Conservation (phyloP, 306 rosid species). For the Alnus rubra region DNA sequence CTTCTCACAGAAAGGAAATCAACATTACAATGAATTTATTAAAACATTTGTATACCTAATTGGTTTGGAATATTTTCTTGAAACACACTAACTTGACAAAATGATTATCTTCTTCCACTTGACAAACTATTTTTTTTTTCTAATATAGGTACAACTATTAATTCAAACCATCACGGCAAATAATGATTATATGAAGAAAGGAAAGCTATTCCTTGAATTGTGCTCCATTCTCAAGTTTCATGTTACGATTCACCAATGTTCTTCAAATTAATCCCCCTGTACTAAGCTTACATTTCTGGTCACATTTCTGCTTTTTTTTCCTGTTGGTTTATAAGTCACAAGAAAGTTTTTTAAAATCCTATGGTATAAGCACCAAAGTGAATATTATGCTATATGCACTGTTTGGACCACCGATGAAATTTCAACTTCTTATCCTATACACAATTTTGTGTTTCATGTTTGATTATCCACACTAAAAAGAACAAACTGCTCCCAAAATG, state of each 20-base stretch:
- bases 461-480: neutral
- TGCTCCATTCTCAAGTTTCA: neutral
- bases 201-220: neutral
- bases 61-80: neutral
- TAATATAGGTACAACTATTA: neutral
- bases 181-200: neutral
- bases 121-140: neutral
- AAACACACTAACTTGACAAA: neutral
- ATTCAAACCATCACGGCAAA: neutral
- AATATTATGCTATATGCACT: neutral
- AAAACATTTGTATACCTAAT: neutral
- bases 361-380: neutral
- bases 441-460: neutral
- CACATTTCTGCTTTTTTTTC: neutral
- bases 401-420: slow-evolving; percentile 2
- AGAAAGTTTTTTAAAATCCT: neutral
- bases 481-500: neutral
- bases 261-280: neutral
- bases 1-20: neutral
- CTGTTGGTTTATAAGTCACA: neutral
- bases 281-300: neutral
- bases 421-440: slow-evolving; percentile 15
- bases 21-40: neutral
- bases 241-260: too few relatives aligned
- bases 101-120: neutral